Conservation (phyloP, 192 early-diverging fungal genomes). For the Dissophora ornata region DNA sequence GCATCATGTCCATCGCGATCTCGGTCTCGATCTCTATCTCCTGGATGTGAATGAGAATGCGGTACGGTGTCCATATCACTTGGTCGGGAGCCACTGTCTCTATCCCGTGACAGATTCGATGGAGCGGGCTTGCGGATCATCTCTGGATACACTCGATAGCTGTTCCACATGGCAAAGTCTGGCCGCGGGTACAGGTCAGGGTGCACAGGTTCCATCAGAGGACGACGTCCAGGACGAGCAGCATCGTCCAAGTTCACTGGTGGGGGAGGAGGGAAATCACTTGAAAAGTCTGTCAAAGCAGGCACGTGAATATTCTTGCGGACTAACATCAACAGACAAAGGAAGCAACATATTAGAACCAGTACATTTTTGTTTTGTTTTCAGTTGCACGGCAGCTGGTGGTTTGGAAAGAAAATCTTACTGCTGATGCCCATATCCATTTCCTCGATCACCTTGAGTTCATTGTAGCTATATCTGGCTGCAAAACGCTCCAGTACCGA, state of each 20-base stretch:
- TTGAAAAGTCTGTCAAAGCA: conserved; percentile 45
- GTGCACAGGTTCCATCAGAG: conserved; percentile 68
- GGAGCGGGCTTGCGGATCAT: conserved; percentile 35
- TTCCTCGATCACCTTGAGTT: conserved; percentile 77
- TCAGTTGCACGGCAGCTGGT: not conserved
- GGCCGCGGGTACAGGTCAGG: conserved; percentile 78
- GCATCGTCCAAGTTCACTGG: conserved; percentile 45
- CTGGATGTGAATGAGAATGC: conserved; percentile 27
- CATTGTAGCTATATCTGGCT: conserved; percentile 80
- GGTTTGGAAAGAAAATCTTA: conserved; percentile 22
- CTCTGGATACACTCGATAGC: conserved; percentile 59
- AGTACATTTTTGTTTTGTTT: conserved; percentile 4
- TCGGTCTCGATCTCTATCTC: conserved; percentile 18
- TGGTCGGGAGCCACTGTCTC: conserved; percentile 13
- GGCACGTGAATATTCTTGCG: conserved; percentile 52
- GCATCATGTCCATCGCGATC: conserved; percentile 32
- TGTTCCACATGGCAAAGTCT: conserved; percentile 77
- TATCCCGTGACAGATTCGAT: not conserved
- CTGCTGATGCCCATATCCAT: conserved; percentile 79
- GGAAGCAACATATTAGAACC: not conserved
- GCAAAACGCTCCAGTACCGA: conserved; percentile 70
- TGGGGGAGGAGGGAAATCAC: conserved; percentile 50
- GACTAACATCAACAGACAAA: conserved; percentile 4
- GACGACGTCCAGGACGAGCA: conserved; percentile 41
- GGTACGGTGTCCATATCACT: conserved; percentile 47